phyloP scores from a whole-genome alignment of 768 basidiomycete genomes.

The Daedaleopsis nitida region DNA sequence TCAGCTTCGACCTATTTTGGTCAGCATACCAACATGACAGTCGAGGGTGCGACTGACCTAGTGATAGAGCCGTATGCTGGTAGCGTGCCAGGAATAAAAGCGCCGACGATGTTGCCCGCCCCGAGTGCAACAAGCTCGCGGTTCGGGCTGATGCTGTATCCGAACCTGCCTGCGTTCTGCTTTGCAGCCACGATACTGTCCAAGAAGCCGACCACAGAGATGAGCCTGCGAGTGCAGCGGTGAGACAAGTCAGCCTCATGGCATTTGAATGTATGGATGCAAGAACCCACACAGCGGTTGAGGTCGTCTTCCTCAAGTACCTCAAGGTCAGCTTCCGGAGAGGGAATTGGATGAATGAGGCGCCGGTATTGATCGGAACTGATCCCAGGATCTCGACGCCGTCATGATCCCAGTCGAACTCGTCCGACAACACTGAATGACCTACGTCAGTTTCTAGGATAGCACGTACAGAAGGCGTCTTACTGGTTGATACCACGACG shows the following conservation, averaged over 20 bases:
- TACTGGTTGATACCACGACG: constrained; percentile 73
- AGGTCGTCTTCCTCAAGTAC: constrained; percentile 78
- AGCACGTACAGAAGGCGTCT: constrained; percentile 23
- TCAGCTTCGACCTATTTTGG: constrained; percentile 68
- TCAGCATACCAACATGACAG: not conserved
- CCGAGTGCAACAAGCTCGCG: constrained; percentile 95
- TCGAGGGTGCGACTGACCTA: constrained; percentile 46
- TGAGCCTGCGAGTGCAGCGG: constrained; percentile 47
- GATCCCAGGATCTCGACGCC: constrained; percentile 86
- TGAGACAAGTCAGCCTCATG: not conserved
- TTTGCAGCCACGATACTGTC: constrained; percentile 97
- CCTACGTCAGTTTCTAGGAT: not conserved
- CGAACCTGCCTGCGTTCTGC: constrained; percentile 83
- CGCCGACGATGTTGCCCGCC: constrained; percentile 74
- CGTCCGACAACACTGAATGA: constrained; percentile 61
- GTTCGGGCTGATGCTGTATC: constrained; percentile 89
- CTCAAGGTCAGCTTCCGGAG: constrained; percentile 57
- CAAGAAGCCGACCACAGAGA: constrained; percentile 86
- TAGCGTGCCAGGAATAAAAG: constrained; percentile 85
- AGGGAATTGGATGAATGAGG: constrained; percentile 74
- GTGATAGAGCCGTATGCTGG: constrained; percentile 95
- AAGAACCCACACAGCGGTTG: constrained; percentile 70
- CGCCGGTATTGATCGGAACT: constrained; percentile 64
- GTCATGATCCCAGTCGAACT: constrained; percentile 71
- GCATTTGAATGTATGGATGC: not conserved